Conservation (phyloP, 129 eudicot genomes). For the Chrysanthemum seticuspe region DNA sequence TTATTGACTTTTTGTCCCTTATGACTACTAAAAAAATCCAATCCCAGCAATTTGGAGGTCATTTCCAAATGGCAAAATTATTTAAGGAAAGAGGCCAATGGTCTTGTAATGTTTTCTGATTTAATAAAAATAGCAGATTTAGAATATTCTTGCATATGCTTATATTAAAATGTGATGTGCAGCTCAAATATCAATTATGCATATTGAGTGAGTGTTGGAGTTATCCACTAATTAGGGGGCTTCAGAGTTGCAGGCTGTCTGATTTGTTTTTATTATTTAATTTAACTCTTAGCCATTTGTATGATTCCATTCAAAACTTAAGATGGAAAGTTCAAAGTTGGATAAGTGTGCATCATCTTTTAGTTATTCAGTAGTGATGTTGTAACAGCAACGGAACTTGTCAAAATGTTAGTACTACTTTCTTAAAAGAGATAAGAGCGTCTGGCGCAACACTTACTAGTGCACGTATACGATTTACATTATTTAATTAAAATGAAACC, state of each 20-base stretch:
- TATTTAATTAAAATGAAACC: no score
- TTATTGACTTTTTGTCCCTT: constrained; percentile 26
- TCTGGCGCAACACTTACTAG: no score
- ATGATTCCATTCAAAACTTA: background rate
- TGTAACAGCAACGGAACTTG: background rate
- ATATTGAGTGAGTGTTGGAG: background rate
- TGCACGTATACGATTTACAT: no score
- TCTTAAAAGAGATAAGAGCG: background rate
- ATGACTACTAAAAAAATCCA: background rate
- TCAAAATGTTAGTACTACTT: background rate
- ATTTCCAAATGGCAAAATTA: background rate
- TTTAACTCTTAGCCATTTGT: background rate
- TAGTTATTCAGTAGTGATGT: background rate
- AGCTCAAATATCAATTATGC: background rate
- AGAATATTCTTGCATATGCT: no score
- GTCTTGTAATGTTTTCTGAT: constrained; percentile 4
- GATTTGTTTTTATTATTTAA: background rate
- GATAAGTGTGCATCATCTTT: background rate
- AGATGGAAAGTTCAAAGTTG: background rate
- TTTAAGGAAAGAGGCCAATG: background rate
- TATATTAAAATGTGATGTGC: no score
- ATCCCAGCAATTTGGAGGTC: constrained; percentile 19
- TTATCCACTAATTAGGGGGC: no score
- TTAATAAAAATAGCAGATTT: background rate
- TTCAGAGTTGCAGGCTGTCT: constrained; percentile 12